phyloP scores from a whole-genome alignment of 768 basidiomycete species.

The Lactarius hatsudake region DNA sequence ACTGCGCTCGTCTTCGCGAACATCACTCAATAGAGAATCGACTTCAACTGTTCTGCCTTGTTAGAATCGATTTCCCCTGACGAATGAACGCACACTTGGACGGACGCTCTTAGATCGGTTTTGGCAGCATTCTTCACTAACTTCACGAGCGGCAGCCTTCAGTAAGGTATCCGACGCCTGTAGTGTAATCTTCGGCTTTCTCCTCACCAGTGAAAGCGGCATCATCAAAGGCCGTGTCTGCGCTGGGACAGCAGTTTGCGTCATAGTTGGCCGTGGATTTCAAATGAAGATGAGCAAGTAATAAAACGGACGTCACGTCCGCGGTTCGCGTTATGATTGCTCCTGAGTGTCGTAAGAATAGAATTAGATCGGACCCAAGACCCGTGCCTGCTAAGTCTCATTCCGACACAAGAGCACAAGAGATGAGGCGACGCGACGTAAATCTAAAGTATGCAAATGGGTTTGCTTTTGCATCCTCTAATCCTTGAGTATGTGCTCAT shows the following conservation, averaged over 20 bases:
- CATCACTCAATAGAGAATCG: neutral
- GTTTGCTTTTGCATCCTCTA: constrained; percentile 14
- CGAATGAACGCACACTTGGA: constrained; percentile 7
- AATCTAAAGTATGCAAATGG: neutral
- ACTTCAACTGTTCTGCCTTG: neutral
- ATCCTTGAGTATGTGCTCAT: constrained; percentile 22
- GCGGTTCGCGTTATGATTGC: neutral
- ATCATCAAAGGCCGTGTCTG: constrained; percentile 16
- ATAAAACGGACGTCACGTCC: neutral
- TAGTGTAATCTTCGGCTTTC: neutral
- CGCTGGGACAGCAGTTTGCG: constrained; percentile 13
- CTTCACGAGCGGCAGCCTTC: constrained; percentile 14
- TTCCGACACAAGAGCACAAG: neutral
- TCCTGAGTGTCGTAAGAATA: constrained; percentile 1
- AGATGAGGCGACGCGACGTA: neutral
- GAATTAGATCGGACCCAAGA: neutral
- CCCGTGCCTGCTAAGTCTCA: neutral
- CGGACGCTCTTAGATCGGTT: neutral
- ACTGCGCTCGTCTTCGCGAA: constrained; percentile 18
- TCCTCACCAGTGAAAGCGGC: constrained; percentile 6
- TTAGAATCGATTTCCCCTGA: neutral
- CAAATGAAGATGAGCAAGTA: neutral
- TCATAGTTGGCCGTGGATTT: constrained; percentile 16
- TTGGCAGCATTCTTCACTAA: constrained; percentile 14
- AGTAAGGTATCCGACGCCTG: neutral